These are phyloP conservation scores for Suillus decipiens DNA, from an alignment of 768 basidiomycete genomes.

Conservation along the genomic window DNA sequence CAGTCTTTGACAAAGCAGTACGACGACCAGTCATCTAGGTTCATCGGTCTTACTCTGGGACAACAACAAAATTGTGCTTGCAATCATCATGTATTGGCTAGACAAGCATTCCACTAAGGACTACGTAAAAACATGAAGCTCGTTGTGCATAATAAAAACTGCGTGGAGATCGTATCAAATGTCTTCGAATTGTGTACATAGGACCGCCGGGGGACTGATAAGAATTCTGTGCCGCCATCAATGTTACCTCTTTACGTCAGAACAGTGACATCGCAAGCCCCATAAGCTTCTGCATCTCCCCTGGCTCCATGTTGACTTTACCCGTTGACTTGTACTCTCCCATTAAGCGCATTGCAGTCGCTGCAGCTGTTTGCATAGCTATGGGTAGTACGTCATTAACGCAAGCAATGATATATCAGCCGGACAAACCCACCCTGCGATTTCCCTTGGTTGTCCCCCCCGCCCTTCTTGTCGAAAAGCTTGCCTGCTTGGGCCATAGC, in stretches of 20 bases:
- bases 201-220: too few species aligned
- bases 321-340: slow-evolving; percentile 26
- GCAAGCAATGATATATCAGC: background rate
- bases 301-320: slow-evolving; percentile 25
- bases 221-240: background rate
- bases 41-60: too few species aligned
- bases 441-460: slow-evolving; percentile 22
- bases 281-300: slow-evolving; percentile 31
- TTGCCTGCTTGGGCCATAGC: slow-evolving; percentile 36
- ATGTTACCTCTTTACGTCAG: slow-evolving; percentile 9
- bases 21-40: too few species aligned
- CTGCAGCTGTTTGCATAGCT: slow-evolving; percentile 36
- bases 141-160: background rate
- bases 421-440: slow-evolving; percentile 23
- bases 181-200: background rate
- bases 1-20: too few species aligned
- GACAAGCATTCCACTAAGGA: too few species aligned
- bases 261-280: slow-evolving; percentile 27
- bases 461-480: slow-evolving; percentile 35
- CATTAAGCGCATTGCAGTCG: slow-evolving; percentile 32
- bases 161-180: background rate
- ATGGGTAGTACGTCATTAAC: background rate
- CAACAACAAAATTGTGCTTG: too few species aligned
- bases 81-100: too few species aligned
- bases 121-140: background rate